Evolutionary conservation across 1,139 yeast genomes (phyloP), one percentile per base, ranked within the genome.

Genomic region (Saccharomyces hybrid): DNA sequence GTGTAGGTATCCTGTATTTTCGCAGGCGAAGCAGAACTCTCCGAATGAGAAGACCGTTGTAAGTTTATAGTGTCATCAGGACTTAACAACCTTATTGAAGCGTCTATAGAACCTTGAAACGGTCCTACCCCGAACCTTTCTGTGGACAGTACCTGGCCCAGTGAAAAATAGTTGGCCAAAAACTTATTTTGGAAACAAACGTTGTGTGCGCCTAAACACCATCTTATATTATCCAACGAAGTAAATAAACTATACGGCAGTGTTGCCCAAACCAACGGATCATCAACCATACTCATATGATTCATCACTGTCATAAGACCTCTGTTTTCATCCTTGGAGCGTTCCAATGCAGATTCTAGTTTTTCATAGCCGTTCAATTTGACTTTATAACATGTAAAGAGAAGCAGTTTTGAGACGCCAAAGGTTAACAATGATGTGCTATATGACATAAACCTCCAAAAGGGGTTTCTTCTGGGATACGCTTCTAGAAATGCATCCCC

Each of bases 151-250:
- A 90, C 86, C 71, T 91, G 91, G 2, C 99, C 99, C 57, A 89
- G 73, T 44, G 90, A 83, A 74, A 93, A 93, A 66, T 89, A 91
- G 67, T 78, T 76, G 7, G 83, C 71, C 8, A 79, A 68, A 4
- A 76, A 64, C 48, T 71, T 71, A 60, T 76, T 82, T 28, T 83
- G 81, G 69, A 93, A 93, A 67, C 98, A 91, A 42, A 93, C 82
- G 67, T 93, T 91, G 55, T 86, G 83, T 7, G 99, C 98, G 0
- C 96, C 99, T 59, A 93, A 76, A 4, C 96, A 91, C 98, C 98
- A 93, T 64, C 99, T 76, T 54, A 90, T 80, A 55, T 82, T 79
- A 59, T 84, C 86, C 14, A 88, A 73, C 57, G 84, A 81, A 21
- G 74, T 71, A 61, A 82, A 86, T 62, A 80, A 82, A 51, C 82